Evolutionary conservation across 2,329 filamentous ascomycete genomes (phyloP).

Genomic region (Colletotrichum salicis): DNA sequence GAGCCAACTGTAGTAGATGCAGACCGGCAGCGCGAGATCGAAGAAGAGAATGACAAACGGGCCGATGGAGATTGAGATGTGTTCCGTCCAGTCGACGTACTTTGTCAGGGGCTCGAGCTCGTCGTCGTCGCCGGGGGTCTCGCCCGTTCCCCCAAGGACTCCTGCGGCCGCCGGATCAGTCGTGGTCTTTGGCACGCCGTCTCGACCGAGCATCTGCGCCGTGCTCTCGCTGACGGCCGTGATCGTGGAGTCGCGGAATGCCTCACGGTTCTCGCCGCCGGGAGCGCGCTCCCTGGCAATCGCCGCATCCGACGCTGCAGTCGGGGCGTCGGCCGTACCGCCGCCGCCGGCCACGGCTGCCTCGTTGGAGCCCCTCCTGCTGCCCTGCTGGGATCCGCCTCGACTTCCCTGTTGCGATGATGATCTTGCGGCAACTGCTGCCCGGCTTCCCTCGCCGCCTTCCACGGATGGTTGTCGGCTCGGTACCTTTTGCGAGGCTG

Average conservation of each 20-base stretch:
- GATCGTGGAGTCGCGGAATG: constrained; percentile 31
- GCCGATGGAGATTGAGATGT: constrained; percentile 34
- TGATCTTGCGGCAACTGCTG: constrained; percentile 1
- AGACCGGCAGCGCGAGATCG: constrained; percentile 27
- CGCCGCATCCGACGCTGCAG: background rate
- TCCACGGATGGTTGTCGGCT: constrained; percentile 18
- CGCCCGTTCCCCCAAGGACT: constrained; percentile 20
- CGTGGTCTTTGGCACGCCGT: constrained; percentile 27
- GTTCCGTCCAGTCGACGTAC: constrained; percentile 33
- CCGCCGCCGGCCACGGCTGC: constrained; percentile 7
- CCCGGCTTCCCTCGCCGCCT: constrained; percentile 2
- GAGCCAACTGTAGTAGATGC: constrained; percentile 34
- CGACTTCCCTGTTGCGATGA: constrained; percentile 2
- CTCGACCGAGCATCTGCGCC: constrained; percentile 24
- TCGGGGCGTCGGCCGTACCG: constrained; percentile 23
- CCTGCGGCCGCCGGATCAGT: constrained; percentile 20
- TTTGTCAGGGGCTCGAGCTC: constrained; percentile 33
- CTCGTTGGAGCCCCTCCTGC: constrained; percentile 23
- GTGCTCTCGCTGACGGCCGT: constrained; percentile 31
- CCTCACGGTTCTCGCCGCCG: constrained; percentile 29
- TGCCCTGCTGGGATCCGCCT: constrained; percentile 10
- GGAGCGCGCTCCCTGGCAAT: constrained; percentile 16
- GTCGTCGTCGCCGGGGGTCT: constrained; percentile 14
- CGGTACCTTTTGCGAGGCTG: constrained; percentile 11
- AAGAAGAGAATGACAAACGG: constrained; percentile 34